Evolutionary conservation across 306 rosid genomes (phyloP).

Genomic region (apple (Malus domestica)): ASM211411v1 NC_041799.1:5983501-5984000

Average conservation of each 20-base stretch:
- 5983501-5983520: background rate
- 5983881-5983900: background rate
- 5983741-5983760: slow-evolving; percentile 39
- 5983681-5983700: slow-evolving; percentile 45
- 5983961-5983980: slow-evolving; percentile 78
- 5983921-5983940: slow-evolving; percentile 14
- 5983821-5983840: slow-evolving; percentile 31
- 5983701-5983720: slow-evolving; percentile 17
- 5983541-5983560: background rate
- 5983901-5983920: slow-evolving; percentile 26
- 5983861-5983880: background rate
- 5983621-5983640: background rate
- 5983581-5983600: background rate
- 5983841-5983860: slow-evolving; percentile 4
- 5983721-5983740: slow-evolving; percentile 33
- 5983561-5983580: background rate
- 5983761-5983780: slow-evolving; percentile 19
- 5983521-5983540: no score
- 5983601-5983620: background rate
- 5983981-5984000: slow-evolving; percentile 73
- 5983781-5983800: slow-evolving; percentile 9
- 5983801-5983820: slow-evolving; percentile 12
- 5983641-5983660: slow-evolving; percentile 8
- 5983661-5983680: background rate
- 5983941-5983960: slow-evolving; percentile 29